Conservation (phyloP, 2,329 filamentous ascomycete species). For the Xylariaceae sp. region DNA sequence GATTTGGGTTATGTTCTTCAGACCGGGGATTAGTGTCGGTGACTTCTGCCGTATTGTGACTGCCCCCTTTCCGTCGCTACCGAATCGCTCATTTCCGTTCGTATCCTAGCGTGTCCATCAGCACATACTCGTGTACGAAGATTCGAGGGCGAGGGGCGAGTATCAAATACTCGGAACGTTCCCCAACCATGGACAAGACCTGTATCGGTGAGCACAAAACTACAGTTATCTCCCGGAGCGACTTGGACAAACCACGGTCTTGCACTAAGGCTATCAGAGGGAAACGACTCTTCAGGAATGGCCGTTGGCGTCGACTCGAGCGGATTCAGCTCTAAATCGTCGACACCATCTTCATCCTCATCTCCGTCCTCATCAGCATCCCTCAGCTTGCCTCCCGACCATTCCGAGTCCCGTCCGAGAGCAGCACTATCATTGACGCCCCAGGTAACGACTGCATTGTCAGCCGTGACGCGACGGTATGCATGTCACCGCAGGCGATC, state of each 20-base stretch:
- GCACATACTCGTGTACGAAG: neutral
- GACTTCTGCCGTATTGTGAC: neutral
- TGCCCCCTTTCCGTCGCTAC: neutral
- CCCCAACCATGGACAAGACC: constrained; percentile 65
- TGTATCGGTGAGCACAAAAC: constrained; percentile 58
- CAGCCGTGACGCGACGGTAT: constrained; percentile 55
- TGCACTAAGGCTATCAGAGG: constrained; percentile 49
- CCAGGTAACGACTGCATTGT: constrained; percentile 61
- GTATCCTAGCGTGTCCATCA: neutral
- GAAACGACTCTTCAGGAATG: constrained; percentile 49
- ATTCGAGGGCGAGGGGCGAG: too few species aligned
- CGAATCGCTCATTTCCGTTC: constrained; percentile 1
- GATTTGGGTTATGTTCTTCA: constrained; percentile 53
- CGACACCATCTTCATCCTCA: constrained; percentile 35
- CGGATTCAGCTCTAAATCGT: constrained; percentile 55
- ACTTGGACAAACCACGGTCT: constrained; percentile 57
- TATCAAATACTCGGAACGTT: constrained; percentile 50
- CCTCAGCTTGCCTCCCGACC: constrained; percentile 6
- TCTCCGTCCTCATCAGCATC: constrained; percentile 11
- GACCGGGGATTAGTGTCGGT: constrained; percentile 46
- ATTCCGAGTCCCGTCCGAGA: constrained; percentile 10
- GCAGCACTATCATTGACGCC: constrained; percentile 63
- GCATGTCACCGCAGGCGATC: constrained; percentile 57
- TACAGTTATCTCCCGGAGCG: constrained; percentile 56
- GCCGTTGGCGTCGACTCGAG: constrained; percentile 54